These are phyloP conservation scores for Chrysosporium queenslandicum DNA, from an alignment of 2,329 filamentous ascomycete genomes.

Conservation along the genomic window DNA sequence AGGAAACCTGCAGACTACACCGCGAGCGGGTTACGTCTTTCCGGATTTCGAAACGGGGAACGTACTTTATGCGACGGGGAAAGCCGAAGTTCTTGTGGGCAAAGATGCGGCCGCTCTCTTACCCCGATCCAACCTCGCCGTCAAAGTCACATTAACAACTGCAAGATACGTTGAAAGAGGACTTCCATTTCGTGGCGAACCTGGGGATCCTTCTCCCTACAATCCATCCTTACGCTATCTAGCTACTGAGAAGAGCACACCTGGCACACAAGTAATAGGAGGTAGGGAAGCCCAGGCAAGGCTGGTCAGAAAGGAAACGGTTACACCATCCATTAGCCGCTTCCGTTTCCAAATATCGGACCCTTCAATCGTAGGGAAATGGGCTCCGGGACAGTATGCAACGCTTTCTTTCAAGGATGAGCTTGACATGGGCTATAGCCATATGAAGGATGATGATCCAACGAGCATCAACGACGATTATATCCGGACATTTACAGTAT, in stretches of 20 bases:
- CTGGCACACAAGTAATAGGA: slow-evolving; percentile 15
- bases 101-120: slow-evolving; percentile 53
- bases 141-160: slow-evolving; percentile 54
- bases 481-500: slow-evolving; percentile 72
- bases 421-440: slow-evolving; percentile 62
- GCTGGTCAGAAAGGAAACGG: slow-evolving; percentile 47
- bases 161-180: slow-evolving; percentile 54
- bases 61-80: slow-evolving; percentile 65
- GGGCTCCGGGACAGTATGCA: slow-evolving; percentile 65
- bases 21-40: slow-evolving; percentile 58
- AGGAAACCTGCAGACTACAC: slow-evolving; percentile 61
- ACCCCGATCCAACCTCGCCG: slow-evolving; percentile 60
- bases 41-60: slow-evolving; percentile 65
- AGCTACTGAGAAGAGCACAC: slow-evolving; percentile 43
- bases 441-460: slow-evolving; percentile 77
- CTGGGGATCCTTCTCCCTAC: slow-evolving; percentile 59
- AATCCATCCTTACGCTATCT: slow-evolving; percentile 64
- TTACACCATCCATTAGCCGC: slow-evolving; percentile 58
- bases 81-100: slow-evolving; percentile 55
- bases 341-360: slow-evolving; percentile 49
- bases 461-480: slow-evolving; percentile 74
- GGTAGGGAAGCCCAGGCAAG: slow-evolving; percentile 38
- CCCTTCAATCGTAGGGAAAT: slow-evolving; percentile 34
- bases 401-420: slow-evolving; percentile 62
- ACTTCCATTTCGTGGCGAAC: slow-evolving; percentile 56